Conservation (phyloP, 2,329 filamentous ascomycete species). For the Hymenoscyphus linearis region DNA sequence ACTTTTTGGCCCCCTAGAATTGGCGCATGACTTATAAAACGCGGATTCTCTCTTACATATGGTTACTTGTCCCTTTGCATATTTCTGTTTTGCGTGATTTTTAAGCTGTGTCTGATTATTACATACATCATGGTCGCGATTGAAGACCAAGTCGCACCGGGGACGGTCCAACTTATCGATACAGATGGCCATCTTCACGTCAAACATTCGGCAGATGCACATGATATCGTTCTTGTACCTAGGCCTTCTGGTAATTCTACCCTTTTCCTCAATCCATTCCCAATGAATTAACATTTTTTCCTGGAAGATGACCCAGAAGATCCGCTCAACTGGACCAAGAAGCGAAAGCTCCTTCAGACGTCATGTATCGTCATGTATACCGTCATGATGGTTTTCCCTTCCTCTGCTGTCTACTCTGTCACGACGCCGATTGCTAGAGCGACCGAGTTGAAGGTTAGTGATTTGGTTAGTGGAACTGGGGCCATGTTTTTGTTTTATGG, state of each 20-base stretch:
- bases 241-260: conserved; percentile 25
- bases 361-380: conserved; percentile 36
- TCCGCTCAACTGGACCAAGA: conserved; percentile 34
- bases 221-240: conserved; percentile 29
- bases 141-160: conserved; percentile 21
- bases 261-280: background rate
- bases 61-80: background rate
- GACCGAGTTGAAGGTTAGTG: conserved; percentile 38
- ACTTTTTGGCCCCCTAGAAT: background rate
- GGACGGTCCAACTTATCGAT: conserved; percentile 30
- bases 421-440: conserved; percentile 42
- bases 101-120: background rate
- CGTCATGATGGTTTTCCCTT: conserved; percentile 42
- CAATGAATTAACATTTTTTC: background rate
- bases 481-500: conserved; percentile 47
- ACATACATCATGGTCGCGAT: conserved; percentile 14
- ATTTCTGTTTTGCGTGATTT: background rate
- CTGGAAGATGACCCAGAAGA: conserved; percentile 33
- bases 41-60: background rate
- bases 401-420: conserved; percentile 43
- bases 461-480: conserved; percentile 44
- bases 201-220: conserved; percentile 21
- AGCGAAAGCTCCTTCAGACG: conserved; percentile 30
- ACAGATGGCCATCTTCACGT: conserved; percentile 19
- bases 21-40: background rate